Conservation (phyloP, 2,329 filamentous ascomycete species). For the Nigrospora sphaerica region DNA sequence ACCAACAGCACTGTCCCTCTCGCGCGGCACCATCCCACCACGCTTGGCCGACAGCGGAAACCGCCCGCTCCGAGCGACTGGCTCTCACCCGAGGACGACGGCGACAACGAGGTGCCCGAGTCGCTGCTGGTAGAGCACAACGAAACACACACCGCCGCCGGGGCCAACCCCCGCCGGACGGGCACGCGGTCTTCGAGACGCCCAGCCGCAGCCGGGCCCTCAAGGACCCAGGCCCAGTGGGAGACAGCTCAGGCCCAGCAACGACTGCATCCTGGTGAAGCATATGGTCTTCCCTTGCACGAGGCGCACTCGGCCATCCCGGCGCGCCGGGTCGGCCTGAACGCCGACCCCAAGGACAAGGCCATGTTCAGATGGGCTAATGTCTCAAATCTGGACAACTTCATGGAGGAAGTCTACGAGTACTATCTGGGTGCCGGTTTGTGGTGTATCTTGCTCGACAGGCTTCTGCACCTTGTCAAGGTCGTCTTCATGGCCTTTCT, state of each 20-base stretch:
- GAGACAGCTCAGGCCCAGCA: constrained; percentile 46
- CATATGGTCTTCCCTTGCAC: constrained; percentile 10
- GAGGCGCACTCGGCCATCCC: constrained; percentile 9
- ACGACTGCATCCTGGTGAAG: constrained; percentile 35
- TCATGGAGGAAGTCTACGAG: constrained; percentile 76
- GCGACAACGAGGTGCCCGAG: constrained; percentile 55
- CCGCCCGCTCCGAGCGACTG: constrained; percentile 16
- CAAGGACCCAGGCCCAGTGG: constrained; percentile 45
- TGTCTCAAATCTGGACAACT: constrained; percentile 80
- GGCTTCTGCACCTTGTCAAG: constrained; percentile 67
- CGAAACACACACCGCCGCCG: constrained; percentile 11
- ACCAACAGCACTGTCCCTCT: constrained; percentile 25
- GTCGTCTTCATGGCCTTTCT: constrained; percentile 77
- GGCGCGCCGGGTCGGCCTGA: constrained; percentile 14
- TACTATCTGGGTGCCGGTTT: constrained; percentile 81
- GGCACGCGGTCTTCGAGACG: constrained; percentile 16
- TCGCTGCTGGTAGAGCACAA: constrained; percentile 54
- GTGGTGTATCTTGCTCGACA: constrained; percentile 73
- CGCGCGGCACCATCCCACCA: background rate
- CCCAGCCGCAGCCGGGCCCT: constrained; percentile 30
- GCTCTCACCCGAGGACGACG: constrained; percentile 21
- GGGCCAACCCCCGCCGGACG: constrained; percentile 13
- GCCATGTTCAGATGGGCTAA: constrained; percentile 93
- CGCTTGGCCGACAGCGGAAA: constrained; percentile 3
- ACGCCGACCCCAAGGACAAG: constrained; percentile 51